These are phyloP conservation scores for Lunularia cruciata DNA, from an alignment of 225 moss, liverwort and hornwort genomes.

Conservation along the genomic window DNA sequence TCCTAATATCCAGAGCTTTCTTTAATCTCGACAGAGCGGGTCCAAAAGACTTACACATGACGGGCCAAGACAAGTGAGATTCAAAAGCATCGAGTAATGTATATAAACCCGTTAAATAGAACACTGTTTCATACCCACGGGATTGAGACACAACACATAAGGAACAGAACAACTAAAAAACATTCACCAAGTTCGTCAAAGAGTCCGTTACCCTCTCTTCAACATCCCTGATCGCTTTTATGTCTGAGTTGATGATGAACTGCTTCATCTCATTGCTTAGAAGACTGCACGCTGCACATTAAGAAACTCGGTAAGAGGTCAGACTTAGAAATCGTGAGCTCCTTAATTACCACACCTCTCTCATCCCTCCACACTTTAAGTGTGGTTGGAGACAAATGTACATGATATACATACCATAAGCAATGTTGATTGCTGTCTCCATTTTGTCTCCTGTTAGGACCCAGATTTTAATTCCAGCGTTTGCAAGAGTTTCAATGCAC, in stretches of 20 bases:
- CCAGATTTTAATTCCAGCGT: conserved; percentile 89
- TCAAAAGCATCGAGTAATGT: no score
- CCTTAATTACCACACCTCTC: background rate
- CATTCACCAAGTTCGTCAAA: background rate
- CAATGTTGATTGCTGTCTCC: conserved; percentile 94
- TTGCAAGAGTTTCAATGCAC: conserved; percentile 81
- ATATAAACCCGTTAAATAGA: no score
- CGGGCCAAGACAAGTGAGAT: no score
- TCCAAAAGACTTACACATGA: background rate
- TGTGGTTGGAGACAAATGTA: background rate
- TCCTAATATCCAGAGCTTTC: background rate
- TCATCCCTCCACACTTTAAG: no score
- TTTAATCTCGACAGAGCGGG: no score
- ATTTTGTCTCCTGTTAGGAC: conserved; percentile 89
- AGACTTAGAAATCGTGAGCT: background rate
- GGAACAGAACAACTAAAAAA: no score
- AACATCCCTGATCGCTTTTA: conserved; percentile 80
- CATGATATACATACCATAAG: conserved; percentile 64
- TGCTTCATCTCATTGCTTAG: conserved; percentile 91
- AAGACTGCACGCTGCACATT: conserved; percentile 90
- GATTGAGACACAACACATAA: no score
- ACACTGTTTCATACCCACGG: no score
- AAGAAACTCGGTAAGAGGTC: conserved; percentile 15
- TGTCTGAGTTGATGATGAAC: conserved; percentile 86
- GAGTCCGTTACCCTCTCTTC: conserved; percentile 60